Percentiles rank a stretch among this genome's conserved stretches.
Conservation (phyloP, 306 rosid genomes). For the Geum urbanum region DNA sequence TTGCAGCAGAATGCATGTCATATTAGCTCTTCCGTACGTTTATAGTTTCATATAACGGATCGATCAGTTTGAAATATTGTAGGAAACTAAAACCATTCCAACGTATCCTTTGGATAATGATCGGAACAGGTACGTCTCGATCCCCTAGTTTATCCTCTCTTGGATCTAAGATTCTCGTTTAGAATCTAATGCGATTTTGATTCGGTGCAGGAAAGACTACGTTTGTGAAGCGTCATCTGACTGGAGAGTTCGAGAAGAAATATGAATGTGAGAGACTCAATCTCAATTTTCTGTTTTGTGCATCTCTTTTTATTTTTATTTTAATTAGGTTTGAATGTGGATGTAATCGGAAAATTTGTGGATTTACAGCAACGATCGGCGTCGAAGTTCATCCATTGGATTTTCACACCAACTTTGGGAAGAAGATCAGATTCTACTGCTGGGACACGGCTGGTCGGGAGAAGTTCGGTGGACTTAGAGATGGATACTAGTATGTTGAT, state of each 20-base stretch:
- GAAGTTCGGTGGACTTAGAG: constrained; percentile 32
- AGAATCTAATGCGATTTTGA: background rate
- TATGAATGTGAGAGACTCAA: constrained; percentile 25
- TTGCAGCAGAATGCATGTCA: no score
- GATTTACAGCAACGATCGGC: constrained; percentile 25
- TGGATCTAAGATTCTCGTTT: no score
- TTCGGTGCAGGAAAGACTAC: constrained; percentile 26
- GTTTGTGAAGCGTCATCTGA: constrained; percentile 33
- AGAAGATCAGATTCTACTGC: constrained; percentile 33
- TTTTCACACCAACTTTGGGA: constrained; percentile 29
- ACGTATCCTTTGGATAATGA: no score
- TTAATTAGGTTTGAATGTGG: background rate
- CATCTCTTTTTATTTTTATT: background rate
- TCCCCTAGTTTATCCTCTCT: no score
- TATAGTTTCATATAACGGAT: no score
- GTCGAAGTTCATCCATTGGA: constrained; percentile 35
- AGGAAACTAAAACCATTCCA: no score
- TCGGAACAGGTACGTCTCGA: constrained; percentile 32
- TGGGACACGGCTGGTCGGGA: constrained; percentile 38
- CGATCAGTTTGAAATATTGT: no score
- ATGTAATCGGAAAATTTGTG: background rate
- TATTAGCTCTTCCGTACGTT: no score
- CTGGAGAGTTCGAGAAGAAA: constrained; percentile 37
- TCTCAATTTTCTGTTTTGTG: background rate
- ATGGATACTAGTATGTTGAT: constrained; percentile 27